A percentile compares a stretch with the other conserved stretches of the same genome.
phyloP scores from a whole-genome alignment of 1,284 basidiomycete species.

The Ceratobasidium sp. region DNA sequence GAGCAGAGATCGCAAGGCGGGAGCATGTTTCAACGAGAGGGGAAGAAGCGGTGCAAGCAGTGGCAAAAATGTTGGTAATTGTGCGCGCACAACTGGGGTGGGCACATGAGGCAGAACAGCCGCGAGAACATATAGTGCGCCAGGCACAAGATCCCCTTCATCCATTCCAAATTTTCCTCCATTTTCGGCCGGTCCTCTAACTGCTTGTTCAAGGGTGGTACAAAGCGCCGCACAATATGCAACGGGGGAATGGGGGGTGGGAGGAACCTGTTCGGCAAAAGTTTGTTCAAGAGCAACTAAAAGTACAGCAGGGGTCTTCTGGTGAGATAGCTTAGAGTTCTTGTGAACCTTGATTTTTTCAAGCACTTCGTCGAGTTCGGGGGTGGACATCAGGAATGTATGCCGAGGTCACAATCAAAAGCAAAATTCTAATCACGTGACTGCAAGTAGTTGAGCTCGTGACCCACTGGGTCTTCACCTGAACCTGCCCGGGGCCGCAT shows the following conservation, averaged over 20 bases:
- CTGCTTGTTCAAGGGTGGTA: constrained; percentile 78
- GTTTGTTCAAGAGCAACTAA: constrained; percentile 91
- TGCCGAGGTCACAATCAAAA: background rate
- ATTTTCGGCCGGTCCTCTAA: constrained; percentile 64
- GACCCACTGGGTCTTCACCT: background rate
- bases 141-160: constrained; percentile 86
- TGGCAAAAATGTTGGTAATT: constrained; percentile 71
- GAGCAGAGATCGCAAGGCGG: constrained; percentile 77
- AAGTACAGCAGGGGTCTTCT: constrained; percentile 90
- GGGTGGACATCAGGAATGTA: constrained; percentile 15
- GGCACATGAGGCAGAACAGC: constrained; percentile 79
- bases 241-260: constrained; percentile 74
- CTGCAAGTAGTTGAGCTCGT: background rate
- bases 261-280: constrained; percentile 72
- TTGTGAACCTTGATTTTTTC: constrained; percentile 91
- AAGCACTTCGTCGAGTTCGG: constrained; percentile 61
- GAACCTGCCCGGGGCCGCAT: too few relatives aligned
- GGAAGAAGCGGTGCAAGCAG: constrained; percentile 84
- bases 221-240: constrained; percentile 91
- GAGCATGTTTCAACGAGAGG: constrained; percentile 62
- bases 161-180: constrained; percentile 64
- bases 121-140: constrained; percentile 89
- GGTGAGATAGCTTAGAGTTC: constrained; percentile 82
- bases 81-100: constrained; percentile 74
- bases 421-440: constrained; percentile 38